Evolutionary conservation across 305 asterid species (phyloP).

Genomic region (Andrographis paniculata): DNA sequence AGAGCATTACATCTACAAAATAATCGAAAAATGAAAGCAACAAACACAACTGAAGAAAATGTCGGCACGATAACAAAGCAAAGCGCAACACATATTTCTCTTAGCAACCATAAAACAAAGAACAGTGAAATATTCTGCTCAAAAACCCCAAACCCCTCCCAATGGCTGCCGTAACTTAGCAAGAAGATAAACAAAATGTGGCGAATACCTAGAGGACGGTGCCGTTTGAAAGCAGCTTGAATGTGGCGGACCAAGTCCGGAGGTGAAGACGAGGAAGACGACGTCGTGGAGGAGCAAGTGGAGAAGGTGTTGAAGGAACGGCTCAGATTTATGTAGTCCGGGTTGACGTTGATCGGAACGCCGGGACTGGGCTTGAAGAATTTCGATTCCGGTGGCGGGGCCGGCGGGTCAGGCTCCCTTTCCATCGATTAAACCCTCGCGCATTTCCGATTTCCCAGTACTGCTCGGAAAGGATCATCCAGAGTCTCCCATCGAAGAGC

Average conservation of each 20-base stretch:
- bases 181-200: neutral
- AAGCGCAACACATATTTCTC: no score
- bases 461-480: conserved; percentile 6
- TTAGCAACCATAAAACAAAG: no score
- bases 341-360: conserved; percentile 46
- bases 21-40: no score
- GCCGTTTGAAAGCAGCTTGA: conserved; percentile 78
- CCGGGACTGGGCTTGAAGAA: conserved; percentile 38
- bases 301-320: conserved; percentile 40
- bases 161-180: neutral
- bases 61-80: no score
- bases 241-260: conserved; percentile 56
- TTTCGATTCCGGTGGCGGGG: conserved; percentile 31
- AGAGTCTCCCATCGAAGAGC: conserved; percentile 23
- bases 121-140: no score
- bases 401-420: conserved; percentile 86
- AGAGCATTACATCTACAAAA: no score
- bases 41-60: no score
- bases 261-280: conserved; percentile 66
- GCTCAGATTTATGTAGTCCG: conserved; percentile 40
- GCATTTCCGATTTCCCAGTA: conserved; percentile 36
- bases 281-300: conserved; percentile 39
- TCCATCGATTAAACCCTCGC: conserved; percentile 53
- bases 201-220: conserved; percentile 55
- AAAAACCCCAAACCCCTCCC: no score